Conservation (phyloP, 108 stramenopile species). For the Skeletonema tropicum region DNA sequence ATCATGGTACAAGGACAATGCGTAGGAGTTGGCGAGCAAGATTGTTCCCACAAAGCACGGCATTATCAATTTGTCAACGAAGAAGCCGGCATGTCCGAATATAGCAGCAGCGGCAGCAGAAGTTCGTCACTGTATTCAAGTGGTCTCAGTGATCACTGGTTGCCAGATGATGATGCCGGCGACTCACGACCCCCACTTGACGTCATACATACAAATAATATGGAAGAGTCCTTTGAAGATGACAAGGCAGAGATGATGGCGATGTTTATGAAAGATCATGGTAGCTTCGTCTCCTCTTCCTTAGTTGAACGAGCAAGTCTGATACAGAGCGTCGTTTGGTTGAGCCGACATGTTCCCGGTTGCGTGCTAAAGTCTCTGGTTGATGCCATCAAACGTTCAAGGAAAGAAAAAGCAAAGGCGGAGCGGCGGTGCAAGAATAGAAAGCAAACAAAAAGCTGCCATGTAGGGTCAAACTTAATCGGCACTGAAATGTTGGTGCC, state of each 20-base stretch:
- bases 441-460: not conserved
- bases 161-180: not conserved
- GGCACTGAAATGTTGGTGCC: constrained; percentile 21
- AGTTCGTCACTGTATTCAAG: not conserved
- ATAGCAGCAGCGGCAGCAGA: not conserved
- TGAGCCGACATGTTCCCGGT: constrained; percentile 63
- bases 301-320: constrained; percentile 48
- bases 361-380: constrained; percentile 55
- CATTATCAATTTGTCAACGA: too few relatives aligned
- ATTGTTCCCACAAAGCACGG: too few relatives aligned
- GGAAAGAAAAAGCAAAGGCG: constrained; percentile 11
- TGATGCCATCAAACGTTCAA: constrained; percentile 22
- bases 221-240: constrained; percentile 11
- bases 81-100: not conserved
- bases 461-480: not conserved
- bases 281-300: constrained; percentile 18
- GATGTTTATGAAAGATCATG: constrained; percentile 30
- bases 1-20: too few relatives aligned
- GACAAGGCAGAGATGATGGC: constrained; percentile 28
- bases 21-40: too few relatives aligned
- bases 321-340: constrained; percentile 59
- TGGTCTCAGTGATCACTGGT: constrained; percentile 6
- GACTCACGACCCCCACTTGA: not conserved
- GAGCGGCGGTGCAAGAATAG: constrained; percentile 2
- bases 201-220: not conserved